Evolutionary conservation across 2,329 filamentous ascomycete genomes (phyloP), one percentile per base, ranked within the genome.

Genomic region (Colletotrichum chlorophyti): DNA sequence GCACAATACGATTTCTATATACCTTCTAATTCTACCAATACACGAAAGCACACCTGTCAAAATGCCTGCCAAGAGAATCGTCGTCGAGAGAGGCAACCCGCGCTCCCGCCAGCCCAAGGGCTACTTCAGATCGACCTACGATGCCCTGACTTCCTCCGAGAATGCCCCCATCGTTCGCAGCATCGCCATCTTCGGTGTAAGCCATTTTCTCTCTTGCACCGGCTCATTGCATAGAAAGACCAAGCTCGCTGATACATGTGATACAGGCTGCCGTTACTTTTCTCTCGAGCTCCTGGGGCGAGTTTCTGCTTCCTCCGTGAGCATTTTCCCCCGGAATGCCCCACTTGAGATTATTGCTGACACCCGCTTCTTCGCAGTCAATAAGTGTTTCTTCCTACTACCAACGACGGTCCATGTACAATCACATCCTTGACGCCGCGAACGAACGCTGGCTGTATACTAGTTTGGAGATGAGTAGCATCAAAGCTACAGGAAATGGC

Each of bases 131-230:
- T 79, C 78, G 55, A 79, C 83, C 64, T 90, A 89, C 73, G 79
- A 83, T 60, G 78, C 84, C 64, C 68, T 90, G 68, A 90, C 86
- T 53, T 83, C 83, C 24, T 74, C 87, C 29, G 88, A 91, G 69
- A 91, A 91, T 74, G 81, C 85, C 45, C 83, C 86, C 54, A 83
- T 90, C 54, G 87, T 91, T 60, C 82, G 85, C 66, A 90, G 87
- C 69, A 76, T 91, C 65, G 79, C 84, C 63, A 72, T 90, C 66
- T 91, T 91, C 69, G 87, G 86, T 53, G 87, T 91, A 80, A 70
- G 87, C 78, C 21, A 21, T 40, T 23, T 35, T 38, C 19, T 17
- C n/a, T 31, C 11, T 34, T 34, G n/a, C n/a, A n/a, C 14, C 9
- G 32, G 8, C 34, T 32, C 9, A 23, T 8, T 35, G 10, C 38